Percentiles rank a stretch among this genome's conserved stretches.
Evolutionary conservation across 1,284 basidiomycete genomes (phyloP).

Genomic region (Paramarasmius palmivorus): DNA sequence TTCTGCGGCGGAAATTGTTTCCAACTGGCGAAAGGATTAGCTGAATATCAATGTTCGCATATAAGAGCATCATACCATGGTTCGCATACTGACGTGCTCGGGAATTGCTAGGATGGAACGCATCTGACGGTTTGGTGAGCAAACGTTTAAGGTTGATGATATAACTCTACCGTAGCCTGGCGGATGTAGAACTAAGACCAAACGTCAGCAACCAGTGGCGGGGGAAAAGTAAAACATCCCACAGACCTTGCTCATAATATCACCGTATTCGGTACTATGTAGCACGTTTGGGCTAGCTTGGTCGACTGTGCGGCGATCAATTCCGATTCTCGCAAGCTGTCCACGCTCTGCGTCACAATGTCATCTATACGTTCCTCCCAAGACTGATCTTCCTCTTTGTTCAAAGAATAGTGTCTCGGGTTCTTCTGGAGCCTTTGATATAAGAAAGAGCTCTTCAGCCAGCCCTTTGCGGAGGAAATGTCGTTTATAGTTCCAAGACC

Average conservation of each 20-base stretch:
- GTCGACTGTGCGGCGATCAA: constrained; percentile 52
- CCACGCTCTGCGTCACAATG: constrained; percentile 68
- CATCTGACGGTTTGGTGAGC: constrained; percentile 52
- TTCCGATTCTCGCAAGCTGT: constrained; percentile 55
- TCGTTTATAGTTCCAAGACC: constrained; percentile 78
- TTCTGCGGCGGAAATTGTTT: constrained; percentile 62
- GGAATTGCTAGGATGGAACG: constrained; percentile 60
- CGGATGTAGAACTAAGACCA: constrained; percentile 66
- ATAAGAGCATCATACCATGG: constrained; percentile 52
- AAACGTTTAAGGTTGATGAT: not conserved
- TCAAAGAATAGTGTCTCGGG: constrained; percentile 71
- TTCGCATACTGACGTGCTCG: constrained; percentile 51
- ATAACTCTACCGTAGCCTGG: constrained; percentile 56
- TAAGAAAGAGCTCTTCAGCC: constrained; percentile 83
- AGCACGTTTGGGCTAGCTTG: constrained; percentile 41
- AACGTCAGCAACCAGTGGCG: constrained; percentile 7
- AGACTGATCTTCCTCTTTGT: constrained; percentile 55
- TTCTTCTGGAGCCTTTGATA: constrained; percentile 85
- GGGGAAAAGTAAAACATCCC: constrained; percentile 6
- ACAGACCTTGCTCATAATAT: constrained; percentile 81
- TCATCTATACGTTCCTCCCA: constrained; percentile 74
- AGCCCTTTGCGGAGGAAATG: constrained; percentile 68
- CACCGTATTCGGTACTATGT: constrained; percentile 70
- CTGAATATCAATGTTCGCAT: constrained; percentile 10
- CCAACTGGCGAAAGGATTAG: constrained; percentile 46